phyloP scores from a whole-genome alignment of 2,329 filamentous ascomycete genomes.

The Coniochaeta ligniaria region DNA sequence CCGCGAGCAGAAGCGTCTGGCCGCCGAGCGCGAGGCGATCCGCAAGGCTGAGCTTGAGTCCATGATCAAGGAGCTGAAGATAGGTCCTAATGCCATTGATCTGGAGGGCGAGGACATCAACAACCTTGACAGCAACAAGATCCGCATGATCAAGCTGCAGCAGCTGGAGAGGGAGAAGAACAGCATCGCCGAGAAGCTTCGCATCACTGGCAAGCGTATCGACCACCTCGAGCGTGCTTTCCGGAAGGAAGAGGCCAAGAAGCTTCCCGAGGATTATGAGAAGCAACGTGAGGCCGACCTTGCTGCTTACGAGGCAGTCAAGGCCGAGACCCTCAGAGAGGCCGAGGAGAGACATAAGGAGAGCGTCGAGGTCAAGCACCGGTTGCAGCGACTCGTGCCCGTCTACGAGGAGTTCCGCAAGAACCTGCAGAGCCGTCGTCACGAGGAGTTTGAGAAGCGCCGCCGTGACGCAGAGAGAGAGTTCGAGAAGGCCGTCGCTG shows the following conservation, averaged over 20 bases:
- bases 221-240: conserved; percentile 96
- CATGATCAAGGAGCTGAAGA: conserved; percentile 85
- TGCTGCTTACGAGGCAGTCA: conserved; percentile 72
- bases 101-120: conserved; percentile 78
- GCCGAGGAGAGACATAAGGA: conserved; percentile 85
- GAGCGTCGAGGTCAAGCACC: conserved; percentile 88
- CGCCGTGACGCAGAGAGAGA: conserved; percentile 88
- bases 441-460: conserved; percentile 92
- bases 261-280: conserved; percentile 79
- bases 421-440: conserved; percentile 76
- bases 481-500: conserved; percentile 82
- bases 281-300: conserved; percentile 72
- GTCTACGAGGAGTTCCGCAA: conserved; percentile 78
- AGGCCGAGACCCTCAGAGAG: conserved; percentile 70
- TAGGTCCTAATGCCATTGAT: conserved; percentile 66
- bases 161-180: conserved; percentile 98
- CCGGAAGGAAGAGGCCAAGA: conserved; percentile 91
- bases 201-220: conserved; percentile 88
- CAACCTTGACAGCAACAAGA: conserved; percentile 79
- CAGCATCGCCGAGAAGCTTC: conserved; percentile 83
- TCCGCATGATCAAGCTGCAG: conserved; percentile 89
- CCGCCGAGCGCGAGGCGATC: conserved; percentile 82
- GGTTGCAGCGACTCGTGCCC: conserved; percentile 77
- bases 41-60: conserved; percentile 91
- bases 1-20: conserved; percentile 77